These are phyloP conservation scores for Yamadazyma atmosphaerica DNA, from an alignment of 1,139 yeast genomes.

Conservation along the genomic window DNA sequence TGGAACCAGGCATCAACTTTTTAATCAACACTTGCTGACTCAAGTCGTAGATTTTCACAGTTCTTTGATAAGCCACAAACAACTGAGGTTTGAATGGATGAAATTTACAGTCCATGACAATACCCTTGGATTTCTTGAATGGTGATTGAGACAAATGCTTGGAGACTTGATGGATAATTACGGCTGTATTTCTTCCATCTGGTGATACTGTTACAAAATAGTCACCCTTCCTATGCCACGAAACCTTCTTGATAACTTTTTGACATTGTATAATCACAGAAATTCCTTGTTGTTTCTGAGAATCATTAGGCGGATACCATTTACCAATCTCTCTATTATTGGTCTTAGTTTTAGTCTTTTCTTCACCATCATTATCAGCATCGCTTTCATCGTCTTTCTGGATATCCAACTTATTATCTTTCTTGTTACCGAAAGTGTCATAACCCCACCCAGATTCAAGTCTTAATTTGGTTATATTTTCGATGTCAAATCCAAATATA, in stretches of 20 bases:
- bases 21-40: slow-evolving; percentile 81
- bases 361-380: slow-evolving; percentile 36
- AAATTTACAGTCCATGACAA: slow-evolving; percentile 93
- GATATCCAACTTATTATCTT: slow-evolving; percentile 39
- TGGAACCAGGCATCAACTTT: slow-evolving; percentile 91
- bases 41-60: slow-evolving; percentile 85
- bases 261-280: slow-evolving; percentile 68
- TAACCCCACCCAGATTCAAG: slow-evolving; percentile 94
- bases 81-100: slow-evolving; percentile 96
- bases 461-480: slow-evolving; percentile 74
- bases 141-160: slow-evolving; percentile 98
- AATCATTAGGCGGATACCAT: slow-evolving; percentile 81
- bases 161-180: slow-evolving; percentile 89
- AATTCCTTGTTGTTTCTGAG: slow-evolving; percentile 65
- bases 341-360: slow-evolving; percentile 32
- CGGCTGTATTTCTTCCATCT: slow-evolving; percentile 84
- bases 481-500: slow-evolving; percentile 83
- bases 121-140: slow-evolving; percentile 88
- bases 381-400: slow-evolving; percentile 39
- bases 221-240: slow-evolving; percentile 98
- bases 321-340: slow-evolving; percentile 62
- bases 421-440: slow-evolving; percentile 66
- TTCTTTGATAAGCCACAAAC: slow-evolving; percentile 92
- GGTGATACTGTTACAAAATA: slow-evolving; percentile 94
- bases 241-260: slow-evolving; percentile 73